Percentiles rank a stretch among this genome's conserved stretches.
These are phyloP conservation scores for Backusella mclennaniae DNA, from an alignment of 192 early-diverging fungal genomes.

Conservation along the genomic window DNA sequence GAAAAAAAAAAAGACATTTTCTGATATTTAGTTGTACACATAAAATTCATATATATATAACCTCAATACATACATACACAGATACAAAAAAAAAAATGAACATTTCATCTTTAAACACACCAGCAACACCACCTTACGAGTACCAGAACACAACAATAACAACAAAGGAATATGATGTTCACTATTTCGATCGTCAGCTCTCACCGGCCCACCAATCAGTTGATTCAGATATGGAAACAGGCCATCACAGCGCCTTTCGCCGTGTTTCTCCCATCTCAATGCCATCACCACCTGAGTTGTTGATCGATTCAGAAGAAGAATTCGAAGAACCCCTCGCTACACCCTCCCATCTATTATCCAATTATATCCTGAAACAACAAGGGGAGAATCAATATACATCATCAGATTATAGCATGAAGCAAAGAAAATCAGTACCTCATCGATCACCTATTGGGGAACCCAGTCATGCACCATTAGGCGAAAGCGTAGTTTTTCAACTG, in stretches of 20 bases:
- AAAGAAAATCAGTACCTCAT: constrained; percentile 31
- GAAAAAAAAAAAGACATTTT: background rate
- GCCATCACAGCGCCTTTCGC: constrained; percentile 8
- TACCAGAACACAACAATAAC: background rate
- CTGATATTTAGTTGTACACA: constrained; percentile 5
- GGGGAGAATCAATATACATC: background rate
- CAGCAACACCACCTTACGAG: constrained; percentile 13
- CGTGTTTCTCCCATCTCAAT: constrained; percentile 4
- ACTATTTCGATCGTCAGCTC: constrained; percentile 8
- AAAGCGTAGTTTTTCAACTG: background rate
- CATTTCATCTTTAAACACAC: constrained; percentile 15
- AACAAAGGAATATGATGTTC: background rate
- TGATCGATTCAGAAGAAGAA: constrained; percentile 34
- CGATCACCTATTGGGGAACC: constrained; percentile 22
- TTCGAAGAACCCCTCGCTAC: constrained; percentile 9
- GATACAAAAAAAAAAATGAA: constrained; percentile 5
- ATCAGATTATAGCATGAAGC: background rate
- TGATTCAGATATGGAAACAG: background rate
- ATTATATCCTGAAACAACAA: background rate
- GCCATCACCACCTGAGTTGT: constrained; percentile 27
- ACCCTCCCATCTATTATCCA: background rate
- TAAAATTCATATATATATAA: background rate
- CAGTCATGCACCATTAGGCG: background rate
- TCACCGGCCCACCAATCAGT: constrained; percentile 9
- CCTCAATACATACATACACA: background rate